These are phyloP conservation scores for Avicennia marina DNA, from an alignment of 257 asterid species.

Conservation along the genomic window DNA sequence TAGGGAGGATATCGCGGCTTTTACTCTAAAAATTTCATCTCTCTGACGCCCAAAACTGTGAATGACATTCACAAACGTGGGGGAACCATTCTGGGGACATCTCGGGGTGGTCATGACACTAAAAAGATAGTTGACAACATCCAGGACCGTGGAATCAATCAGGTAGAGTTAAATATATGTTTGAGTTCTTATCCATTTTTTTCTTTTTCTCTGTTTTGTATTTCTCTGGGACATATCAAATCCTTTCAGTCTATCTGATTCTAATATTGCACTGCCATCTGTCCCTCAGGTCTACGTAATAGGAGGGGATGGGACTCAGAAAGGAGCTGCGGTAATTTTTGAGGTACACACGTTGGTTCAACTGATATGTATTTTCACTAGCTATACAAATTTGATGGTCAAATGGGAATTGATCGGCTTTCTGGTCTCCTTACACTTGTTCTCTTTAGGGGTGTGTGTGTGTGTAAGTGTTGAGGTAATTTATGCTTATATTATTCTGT, in stretches of 20 bases:
- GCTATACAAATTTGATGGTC: background rate
- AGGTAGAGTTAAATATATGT: background rate
- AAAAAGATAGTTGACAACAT: conserved; percentile 10
- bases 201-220: no score
- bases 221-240: no score
- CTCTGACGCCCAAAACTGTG: conserved; percentile 7
- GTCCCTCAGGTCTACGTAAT: conserved; percentile 7
- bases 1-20: conserved; percentile 13
- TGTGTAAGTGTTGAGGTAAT: no score
- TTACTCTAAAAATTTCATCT: conserved; percentile 4
- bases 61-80: conserved; percentile 12
- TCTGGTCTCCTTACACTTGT: no score
- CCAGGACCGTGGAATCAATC: conserved; percentile 9
- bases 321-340: conserved; percentile 8
- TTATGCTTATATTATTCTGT: background rate
- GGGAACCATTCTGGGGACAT: background rate
- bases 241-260: no score
- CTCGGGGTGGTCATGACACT: conserved; percentile 10
- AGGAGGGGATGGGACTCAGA: conserved; percentile 13
- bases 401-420: background rate
- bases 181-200: no score
- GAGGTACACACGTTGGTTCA: background rate
- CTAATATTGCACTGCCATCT: background rate
- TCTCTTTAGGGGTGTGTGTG: no score
- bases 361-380: background rate